phyloP scores from a whole-genome alignment of 306 rosid genomes.

The Citrullus colocynthis region DNA sequence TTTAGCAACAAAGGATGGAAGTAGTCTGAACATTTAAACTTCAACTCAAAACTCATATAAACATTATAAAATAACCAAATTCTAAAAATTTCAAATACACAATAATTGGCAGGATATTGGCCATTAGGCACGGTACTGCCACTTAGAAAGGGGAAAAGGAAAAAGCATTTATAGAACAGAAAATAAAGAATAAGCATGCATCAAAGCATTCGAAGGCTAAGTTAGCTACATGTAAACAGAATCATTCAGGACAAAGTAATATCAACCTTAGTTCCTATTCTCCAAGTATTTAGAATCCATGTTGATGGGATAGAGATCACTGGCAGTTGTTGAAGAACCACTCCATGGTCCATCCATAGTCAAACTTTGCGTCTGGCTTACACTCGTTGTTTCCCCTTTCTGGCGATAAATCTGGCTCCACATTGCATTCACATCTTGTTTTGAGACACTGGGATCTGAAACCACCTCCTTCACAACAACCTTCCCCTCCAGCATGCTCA shows the following conservation, averaged over 20 bases:
- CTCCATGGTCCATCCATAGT: background rate
- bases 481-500: slow-evolving; percentile 25
- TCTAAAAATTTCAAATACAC: background rate
- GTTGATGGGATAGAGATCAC: slow-evolving; percentile 4
- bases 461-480: slow-evolving; percentile 8
- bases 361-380: background rate
- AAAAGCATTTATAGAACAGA: background rate
- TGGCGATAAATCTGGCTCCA: slow-evolving; percentile 1
- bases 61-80: background rate
- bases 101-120: background rate
- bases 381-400: background rate
- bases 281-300: slow-evolving; percentile 5
- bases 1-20: background rate
- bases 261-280: background rate
- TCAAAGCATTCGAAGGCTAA: background rate
- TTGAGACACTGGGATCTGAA: background rate
- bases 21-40: background rate
- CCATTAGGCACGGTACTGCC: background rate
- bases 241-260: background rate
- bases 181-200: background rate
- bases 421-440: background rate
- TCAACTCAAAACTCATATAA: background rate
- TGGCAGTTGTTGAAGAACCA: background rate
- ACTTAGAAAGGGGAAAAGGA: background rate
- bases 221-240: background rate